Percentiles rank a stretch among this genome's conserved stretches.
Conservation (phyloP, 352 stramenopile genomes). For the Phytophthora crassamura region DNA sequence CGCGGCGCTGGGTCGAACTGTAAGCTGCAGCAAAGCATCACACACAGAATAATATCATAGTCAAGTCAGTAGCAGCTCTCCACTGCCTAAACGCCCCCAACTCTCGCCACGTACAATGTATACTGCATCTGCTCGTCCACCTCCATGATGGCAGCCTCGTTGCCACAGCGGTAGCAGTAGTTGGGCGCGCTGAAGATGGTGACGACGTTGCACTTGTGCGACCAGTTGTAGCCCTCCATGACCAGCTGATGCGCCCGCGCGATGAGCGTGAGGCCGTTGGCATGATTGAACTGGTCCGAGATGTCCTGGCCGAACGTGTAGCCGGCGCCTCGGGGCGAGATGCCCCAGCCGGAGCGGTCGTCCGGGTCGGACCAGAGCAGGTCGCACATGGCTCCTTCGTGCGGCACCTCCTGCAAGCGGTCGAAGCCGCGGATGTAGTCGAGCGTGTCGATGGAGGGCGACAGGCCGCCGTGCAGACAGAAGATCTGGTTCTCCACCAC, state of each 20-base stretch:
- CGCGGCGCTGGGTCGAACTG: conserved; percentile 95
- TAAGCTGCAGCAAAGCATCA: conserved; percentile 61
- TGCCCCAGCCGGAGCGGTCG: conserved; percentile 98
- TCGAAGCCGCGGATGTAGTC: conserved; percentile 96
- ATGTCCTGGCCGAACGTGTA: conserved; percentile 99
- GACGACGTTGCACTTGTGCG: conserved; percentile 96
- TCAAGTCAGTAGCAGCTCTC: conserved; percentile 7
- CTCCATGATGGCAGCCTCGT: conserved; percentile 98
- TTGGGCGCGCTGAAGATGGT: conserved; percentile 99
- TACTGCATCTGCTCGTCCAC: conserved; percentile 96
- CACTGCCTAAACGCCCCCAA: neutral
- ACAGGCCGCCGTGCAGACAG: conserved; percentile 98
- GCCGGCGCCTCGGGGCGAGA: conserved; percentile 96
- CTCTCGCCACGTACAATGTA: conserved; percentile 86
- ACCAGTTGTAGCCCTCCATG: conserved; percentile 93
- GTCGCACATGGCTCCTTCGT: conserved; percentile 97
- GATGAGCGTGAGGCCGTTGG: conserved; percentile 98
- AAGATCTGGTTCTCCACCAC: conserved; percentile 99
- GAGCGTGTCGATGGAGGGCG: conserved; percentile 93
- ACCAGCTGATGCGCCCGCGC: conserved; percentile 95
- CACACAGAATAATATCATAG: conserved; percentile 15
- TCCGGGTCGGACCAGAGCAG: conserved; percentile 99
- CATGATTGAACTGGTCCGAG: conserved; percentile 97
- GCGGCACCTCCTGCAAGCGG: conserved; percentile 89
- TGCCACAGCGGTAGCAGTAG: conserved; percentile 99